phyloP scores from a whole-genome alignment of 345 rosid genomes.

The Erysimum cheiranthoides region DNA sequence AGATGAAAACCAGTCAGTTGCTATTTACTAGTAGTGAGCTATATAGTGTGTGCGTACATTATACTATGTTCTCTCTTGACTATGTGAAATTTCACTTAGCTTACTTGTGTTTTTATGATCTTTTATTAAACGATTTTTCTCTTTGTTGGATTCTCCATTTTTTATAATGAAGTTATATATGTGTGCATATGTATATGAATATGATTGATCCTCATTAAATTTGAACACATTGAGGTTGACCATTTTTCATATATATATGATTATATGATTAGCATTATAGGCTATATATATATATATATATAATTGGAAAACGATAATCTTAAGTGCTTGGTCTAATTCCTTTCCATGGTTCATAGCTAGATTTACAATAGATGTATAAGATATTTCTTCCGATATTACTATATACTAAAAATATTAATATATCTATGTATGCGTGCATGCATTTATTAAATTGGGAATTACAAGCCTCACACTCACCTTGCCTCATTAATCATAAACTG shows the following conservation, averaged over 20 bases:
- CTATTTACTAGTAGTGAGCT: conserved; percentile 32
- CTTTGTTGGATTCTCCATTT: conserved; percentile 22
- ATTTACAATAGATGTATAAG: background rate
- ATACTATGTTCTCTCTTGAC: conserved; percentile 38
- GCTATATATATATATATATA: conserved; percentile 8
- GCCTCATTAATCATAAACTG: background rate
- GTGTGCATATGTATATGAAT: background rate
- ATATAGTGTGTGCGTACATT: conserved; percentile 37
- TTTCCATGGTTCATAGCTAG: background rate
- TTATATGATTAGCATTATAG: conserved; percentile 2
- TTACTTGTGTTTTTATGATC: conserved; percentile 32
- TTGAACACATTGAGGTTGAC: conserved; percentile 17
- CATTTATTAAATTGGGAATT: conserved; percentile 36
- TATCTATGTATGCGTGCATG: conserved; percentile 5
- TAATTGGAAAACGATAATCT: background rate
- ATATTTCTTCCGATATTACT: background rate
- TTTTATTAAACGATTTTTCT: conserved; percentile 4
- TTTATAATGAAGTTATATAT: conserved; percentile 16
- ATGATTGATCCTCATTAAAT: conserved; percentile 32
- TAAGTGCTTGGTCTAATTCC: background rate
- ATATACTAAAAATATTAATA: background rate
- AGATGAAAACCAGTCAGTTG: conserved; percentile 36
- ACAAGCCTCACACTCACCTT: conserved; percentile 32
- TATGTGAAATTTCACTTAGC: conserved; percentile 31
- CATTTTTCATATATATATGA: background rate